phyloP scores from a whole-genome alignment of 1,284 basidiomycete genomes.

The Malassezia nana region DNA sequence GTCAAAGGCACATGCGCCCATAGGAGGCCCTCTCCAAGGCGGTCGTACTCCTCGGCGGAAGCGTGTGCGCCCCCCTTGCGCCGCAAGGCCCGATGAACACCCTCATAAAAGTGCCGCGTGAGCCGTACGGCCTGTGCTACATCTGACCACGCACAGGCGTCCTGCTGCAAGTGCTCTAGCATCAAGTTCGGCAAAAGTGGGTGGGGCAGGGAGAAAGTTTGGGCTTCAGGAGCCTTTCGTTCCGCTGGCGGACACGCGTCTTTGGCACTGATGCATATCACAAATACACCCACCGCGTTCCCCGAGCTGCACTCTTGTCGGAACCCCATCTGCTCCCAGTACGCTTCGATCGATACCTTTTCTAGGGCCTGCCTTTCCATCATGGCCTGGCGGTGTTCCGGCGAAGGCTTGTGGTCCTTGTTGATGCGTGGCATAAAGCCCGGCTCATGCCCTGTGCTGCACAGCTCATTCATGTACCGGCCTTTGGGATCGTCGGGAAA shows the following conservation, averaged over 20 bases:
- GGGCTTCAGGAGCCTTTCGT: constrained; percentile 11
- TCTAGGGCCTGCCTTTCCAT: constrained; percentile 36
- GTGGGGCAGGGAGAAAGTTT: constrained; percentile 29
- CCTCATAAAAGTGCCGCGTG: constrained; percentile 27
- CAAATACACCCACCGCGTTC: constrained; percentile 42
- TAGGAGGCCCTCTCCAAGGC: not conserved
- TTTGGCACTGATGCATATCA: constrained; percentile 23
- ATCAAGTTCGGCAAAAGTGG: constrained; percentile 29
- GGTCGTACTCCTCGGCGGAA: not conserved
- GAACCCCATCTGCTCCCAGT: constrained; percentile 46
- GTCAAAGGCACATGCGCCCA: not conserved
- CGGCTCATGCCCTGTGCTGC: constrained; percentile 37
- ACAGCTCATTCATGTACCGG: constrained; percentile 44
- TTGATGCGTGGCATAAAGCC: not conserved
- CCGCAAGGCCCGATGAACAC: constrained; percentile 24
- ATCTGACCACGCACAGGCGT: constrained; percentile 37
- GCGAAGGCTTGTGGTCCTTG: constrained; percentile 3
- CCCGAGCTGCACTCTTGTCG: constrained; percentile 45
- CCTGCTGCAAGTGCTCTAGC: constrained; percentile 32
- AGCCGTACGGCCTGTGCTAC: constrained; percentile 12
- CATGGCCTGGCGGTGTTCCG: constrained; percentile 26
- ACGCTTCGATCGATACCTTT: constrained; percentile 31
- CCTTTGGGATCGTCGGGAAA: constrained; percentile 47
- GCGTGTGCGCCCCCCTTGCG: constrained; percentile 23
- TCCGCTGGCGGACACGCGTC: not conserved